Conservation (phyloP, 2,329 filamentous ascomycete species). For the Curvularia verruculosa region DNA sequence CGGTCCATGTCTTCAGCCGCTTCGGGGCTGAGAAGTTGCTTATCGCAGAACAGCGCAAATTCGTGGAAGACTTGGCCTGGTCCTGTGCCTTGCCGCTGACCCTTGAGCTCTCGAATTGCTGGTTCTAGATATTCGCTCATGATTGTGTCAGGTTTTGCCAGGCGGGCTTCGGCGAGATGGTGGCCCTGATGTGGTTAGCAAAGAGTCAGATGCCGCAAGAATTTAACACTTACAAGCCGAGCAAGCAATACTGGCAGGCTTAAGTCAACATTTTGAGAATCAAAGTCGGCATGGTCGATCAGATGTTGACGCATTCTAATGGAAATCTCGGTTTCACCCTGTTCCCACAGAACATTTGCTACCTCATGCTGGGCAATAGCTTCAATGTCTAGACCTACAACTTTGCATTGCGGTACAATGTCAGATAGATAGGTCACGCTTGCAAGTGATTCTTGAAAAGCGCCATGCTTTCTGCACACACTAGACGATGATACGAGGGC, state of each 20-base stretch:
- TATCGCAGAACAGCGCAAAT: conserved; percentile 93
- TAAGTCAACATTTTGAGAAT: conserved; percentile 39
- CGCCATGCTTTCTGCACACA: conserved; percentile 79
- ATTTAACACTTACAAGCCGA: conserved; percentile 64
- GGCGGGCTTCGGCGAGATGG: conserved; percentile 83
- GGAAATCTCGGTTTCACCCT: conserved; percentile 86
- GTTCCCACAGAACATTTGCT: conserved; percentile 90
- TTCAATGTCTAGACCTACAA: conserved; percentile 76
- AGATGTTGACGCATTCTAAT: conserved; percentile 86
- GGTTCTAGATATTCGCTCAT: conserved; percentile 84
- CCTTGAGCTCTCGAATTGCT: conserved; percentile 80
- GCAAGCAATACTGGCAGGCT: conserved; percentile 73
- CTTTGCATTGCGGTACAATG: conserved; percentile 71
- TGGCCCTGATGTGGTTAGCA: conserved; percentile 63
- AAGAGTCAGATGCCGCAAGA: neutral
- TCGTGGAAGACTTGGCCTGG: conserved; percentile 91
- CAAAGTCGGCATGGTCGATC: conserved; percentile 38
- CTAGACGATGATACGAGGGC: conserved; percentile 76
- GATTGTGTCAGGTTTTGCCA: conserved; percentile 90
- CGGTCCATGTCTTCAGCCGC: conserved; percentile 83
- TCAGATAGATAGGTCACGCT: conserved; percentile 82
- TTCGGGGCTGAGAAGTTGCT: conserved; percentile 87
- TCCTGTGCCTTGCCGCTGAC: conserved; percentile 69
- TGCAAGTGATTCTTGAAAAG: conserved; percentile 84
- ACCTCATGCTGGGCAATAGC: conserved; percentile 80